These are phyloP conservation scores for Zygoascus hellenicus DNA, from an alignment of 1,139 yeast genomes.

Conservation along the genomic window DNA sequence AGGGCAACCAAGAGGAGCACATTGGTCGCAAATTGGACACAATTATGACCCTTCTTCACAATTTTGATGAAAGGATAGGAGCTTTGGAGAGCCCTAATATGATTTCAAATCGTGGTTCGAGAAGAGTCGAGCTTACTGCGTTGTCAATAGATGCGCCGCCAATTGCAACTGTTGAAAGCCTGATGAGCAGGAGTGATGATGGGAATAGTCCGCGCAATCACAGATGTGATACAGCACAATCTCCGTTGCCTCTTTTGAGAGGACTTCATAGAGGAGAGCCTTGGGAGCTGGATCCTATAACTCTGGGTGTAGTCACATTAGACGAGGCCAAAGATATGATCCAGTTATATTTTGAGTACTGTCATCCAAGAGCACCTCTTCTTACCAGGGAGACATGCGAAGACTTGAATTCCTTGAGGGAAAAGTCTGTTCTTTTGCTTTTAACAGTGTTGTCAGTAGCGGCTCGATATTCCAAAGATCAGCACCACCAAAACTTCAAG, in stretches of 20 bases:
- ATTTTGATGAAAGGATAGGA: no score
- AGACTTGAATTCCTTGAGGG: not conserved
- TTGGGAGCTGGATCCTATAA: conserved; percentile 2
- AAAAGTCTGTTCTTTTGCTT: not conserved
- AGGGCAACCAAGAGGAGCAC: no score
- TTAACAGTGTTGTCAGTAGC: conserved; percentile 1
- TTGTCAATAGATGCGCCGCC: not conserved
- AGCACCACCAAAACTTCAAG: no score
- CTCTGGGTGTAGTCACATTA: not conserved
- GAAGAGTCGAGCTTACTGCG: not conserved
- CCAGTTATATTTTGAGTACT: conserved; percentile 3
- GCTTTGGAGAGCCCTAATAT: no score
- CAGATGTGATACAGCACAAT: not conserved
- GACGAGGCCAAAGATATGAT: not conserved
- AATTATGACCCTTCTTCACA: no score
- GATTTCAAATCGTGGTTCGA: no score
- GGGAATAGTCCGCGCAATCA: not conserved
- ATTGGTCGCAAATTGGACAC: no score
- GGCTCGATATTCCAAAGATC: not conserved
- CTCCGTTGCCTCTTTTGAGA: not conserved
- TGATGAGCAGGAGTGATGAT: conserved; percentile 1
- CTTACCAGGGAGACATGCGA: not conserved
- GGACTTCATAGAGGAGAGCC: not conserved
- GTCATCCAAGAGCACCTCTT: conserved; percentile 7
- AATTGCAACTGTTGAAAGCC: not conserved